Evolutionary conservation across 805 yeast species (phyloP).

Genomic region (Candida broadrunensis): DNA sequence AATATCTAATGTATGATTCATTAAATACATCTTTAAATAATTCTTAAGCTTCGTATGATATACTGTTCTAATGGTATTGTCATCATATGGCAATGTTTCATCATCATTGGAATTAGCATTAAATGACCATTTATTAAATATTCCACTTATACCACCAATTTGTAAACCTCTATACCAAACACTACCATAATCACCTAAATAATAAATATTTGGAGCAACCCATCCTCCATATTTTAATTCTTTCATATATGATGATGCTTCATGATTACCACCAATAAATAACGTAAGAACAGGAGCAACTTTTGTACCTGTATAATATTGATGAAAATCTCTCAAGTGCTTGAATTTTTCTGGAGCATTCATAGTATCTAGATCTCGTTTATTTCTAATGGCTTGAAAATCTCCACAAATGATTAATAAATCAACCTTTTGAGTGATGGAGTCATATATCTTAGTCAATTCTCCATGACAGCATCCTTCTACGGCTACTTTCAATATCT

Average conservation of each 20-base stretch:
- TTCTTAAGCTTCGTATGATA: constrained; percentile 75
- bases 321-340: constrained; percentile 72
- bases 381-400: constrained; percentile 74
- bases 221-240: constrained; percentile 86
- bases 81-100: constrained; percentile 49
- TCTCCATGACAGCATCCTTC: constrained; percentile 94
- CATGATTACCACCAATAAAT: constrained; percentile 95
- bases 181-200: constrained; percentile 73
- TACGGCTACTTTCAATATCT: constrained; percentile 50
- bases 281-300: constrained; percentile 75
- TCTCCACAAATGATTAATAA: constrained; percentile 82
- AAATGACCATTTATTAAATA: constrained; percentile 50
- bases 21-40: constrained; percentile 51
- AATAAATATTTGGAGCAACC: constrained; percentile 86
- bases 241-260: constrained; percentile 72
- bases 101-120: constrained; percentile 39
- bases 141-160: constrained; percentile 84
- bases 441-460: constrained; percentile 53
- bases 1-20: constrained; percentile 44
- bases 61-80: constrained; percentile 48
- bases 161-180: constrained; percentile 73
- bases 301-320: constrained; percentile 59
- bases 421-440: constrained; percentile 17
- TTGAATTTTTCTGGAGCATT: constrained; percentile 79
- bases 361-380: constrained; percentile 62